These are phyloP conservation scores for Fusarium pseudonygamai DNA, from an alignment of 2,329 filamentous ascomycete genomes.

Conservation along the genomic window DNA sequence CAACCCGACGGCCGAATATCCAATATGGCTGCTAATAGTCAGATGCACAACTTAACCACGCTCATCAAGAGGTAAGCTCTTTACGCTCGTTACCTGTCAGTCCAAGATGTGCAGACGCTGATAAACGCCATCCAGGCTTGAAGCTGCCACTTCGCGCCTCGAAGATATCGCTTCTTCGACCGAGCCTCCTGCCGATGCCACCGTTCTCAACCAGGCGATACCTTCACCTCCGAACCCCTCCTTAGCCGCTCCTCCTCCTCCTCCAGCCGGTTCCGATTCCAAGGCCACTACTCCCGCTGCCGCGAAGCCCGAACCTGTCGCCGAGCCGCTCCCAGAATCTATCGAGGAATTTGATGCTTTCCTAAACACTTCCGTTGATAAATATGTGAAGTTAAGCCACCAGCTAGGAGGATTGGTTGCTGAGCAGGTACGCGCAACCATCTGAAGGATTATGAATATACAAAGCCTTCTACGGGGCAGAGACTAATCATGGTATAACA, in stretches of 20 bases:
- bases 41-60: conserved; percentile 96
- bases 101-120: conserved; percentile 49
- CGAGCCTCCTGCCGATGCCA: conserved; percentile 64
- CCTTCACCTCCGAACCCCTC: conserved; percentile 45
- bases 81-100: neutral
- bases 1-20: neutral
- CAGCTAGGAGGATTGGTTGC: conserved; percentile 80
- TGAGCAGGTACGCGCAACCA: conserved; percentile 71
- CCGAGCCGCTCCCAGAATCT: conserved; percentile 74
- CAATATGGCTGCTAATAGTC: conserved; percentile 76
- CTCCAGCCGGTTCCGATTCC: conserved; percentile 41
- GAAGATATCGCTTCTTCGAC: conserved; percentile 92
- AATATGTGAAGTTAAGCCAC: conserved; percentile 81
- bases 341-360: conserved; percentile 89
- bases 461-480: neutral
- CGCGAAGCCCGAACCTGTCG: conserved; percentile 49
- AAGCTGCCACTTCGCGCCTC: conserved; percentile 93
- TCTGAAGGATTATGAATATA: neutral
- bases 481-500: neutral
- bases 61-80: conserved; percentile 89
- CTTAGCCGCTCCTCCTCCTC: conserved; percentile 45
- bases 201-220: conserved; percentile 54
- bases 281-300: conserved; percentile 49
- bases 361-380: conserved; percentile 76
- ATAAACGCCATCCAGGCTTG: conserved; percentile 74